Conservation (phyloP, 306 rosid genomes). For the Castanea mollissima region DNA sequence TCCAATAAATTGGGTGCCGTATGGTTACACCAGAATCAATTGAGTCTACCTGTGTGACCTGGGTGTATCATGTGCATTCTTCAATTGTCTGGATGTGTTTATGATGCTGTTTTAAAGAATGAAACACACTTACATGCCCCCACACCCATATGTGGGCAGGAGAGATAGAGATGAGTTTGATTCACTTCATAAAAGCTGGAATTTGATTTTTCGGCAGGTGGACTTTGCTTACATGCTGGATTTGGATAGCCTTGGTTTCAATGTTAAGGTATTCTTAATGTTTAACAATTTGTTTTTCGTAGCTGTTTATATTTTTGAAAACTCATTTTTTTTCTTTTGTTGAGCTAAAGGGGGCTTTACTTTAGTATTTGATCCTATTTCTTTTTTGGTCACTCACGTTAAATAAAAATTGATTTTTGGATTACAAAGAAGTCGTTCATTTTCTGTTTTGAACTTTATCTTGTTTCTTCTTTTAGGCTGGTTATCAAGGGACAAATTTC, state of each 20-base stretch:
- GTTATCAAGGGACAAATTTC: constrained; percentile 62
- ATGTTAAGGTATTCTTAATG: constrained; percentile 61
- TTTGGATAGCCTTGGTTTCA: constrained; percentile 91
- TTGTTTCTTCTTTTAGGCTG: constrained; percentile 45
- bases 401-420: not conserved
- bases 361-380: not conserved
- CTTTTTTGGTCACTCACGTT: not conserved
- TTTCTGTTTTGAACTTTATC: constrained; percentile 4
- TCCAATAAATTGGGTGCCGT: constrained; percentile 5
- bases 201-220: constrained; percentile 56
- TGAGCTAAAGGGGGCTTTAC: not conserved
- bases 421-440: not conserved
- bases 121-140: not conserved
- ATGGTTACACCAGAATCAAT: constrained; percentile 4
- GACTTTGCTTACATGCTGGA: constrained; percentile 85
- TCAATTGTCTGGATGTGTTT: not conserved
- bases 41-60: not conserved
- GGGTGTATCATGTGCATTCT: not conserved
- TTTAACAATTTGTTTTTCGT: not conserved
- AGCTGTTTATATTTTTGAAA: not conserved
- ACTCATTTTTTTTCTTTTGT: not conserved
- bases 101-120: not conserved
- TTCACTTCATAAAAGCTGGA: constrained; percentile 14
- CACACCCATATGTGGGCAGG: not conserved
- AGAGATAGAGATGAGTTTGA: not conserved